phyloP scores from a whole-genome alignment of 129 eudicot genomes.

The Centrapalus pauciflorus region DNA sequence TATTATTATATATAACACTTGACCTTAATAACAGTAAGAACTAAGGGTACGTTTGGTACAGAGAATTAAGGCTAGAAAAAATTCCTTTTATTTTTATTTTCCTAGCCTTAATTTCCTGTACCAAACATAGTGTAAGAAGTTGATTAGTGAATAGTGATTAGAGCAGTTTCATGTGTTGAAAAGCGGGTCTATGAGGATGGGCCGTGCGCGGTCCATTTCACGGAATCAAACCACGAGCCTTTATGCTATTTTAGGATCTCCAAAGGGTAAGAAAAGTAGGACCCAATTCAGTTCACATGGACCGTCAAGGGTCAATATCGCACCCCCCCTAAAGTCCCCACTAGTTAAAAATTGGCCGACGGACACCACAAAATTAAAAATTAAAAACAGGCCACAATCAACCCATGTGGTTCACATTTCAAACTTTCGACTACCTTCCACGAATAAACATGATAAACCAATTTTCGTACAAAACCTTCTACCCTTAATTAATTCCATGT shows the following conservation, averaged over 20 bases:
- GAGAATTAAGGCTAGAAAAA: too few species aligned
- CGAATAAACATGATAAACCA: not conserved
- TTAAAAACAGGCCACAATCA: not conserved
- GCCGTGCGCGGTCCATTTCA: constrained; percentile 14
- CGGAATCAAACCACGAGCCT: not conserved
- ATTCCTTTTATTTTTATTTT: too few species aligned
- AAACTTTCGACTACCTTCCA: not conserved
- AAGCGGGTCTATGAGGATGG: not conserved
- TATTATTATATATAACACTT: too few species aligned
- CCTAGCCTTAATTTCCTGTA: too few species aligned
- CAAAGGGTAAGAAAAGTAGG: constrained; percentile 8
- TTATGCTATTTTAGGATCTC: constrained; percentile 9
- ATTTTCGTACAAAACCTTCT: not conserved
- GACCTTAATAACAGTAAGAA: too few species aligned
- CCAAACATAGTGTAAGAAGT: too few species aligned
- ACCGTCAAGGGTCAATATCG: constrained; percentile 16
- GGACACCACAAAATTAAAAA: not conserved
- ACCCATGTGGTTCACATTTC: constrained; percentile 22
- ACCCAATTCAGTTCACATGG: constrained; percentile 26
- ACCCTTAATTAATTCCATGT: too few species aligned
- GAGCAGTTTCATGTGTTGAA: not conserved
- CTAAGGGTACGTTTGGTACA: too few species aligned
- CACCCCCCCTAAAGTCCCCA: constrained; percentile 19
- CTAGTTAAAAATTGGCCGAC: constrained; percentile 7
- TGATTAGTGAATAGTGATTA: not conserved